Percentiles rank a stretch among this genome's conserved stretches.
phyloP scores from a whole-genome alignment of 2,329 filamentous ascomycete genomes.

The Akanthomyces lecanii region DNA sequence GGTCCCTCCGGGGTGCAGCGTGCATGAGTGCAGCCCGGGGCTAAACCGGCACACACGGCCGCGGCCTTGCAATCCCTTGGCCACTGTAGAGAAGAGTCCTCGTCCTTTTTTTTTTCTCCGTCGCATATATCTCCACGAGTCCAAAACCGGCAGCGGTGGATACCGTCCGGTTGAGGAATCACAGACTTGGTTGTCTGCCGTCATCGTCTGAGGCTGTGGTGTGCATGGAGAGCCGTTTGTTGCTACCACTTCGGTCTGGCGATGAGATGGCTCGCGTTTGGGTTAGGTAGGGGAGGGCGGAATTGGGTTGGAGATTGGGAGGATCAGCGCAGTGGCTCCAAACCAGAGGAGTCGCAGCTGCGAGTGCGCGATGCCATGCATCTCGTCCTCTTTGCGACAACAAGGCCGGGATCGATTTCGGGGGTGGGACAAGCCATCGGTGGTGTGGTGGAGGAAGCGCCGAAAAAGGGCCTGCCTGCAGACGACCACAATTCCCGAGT shows the following conservation, averaged over 20 bases:
- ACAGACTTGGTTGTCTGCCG: neutral
- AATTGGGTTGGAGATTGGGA: neutral
- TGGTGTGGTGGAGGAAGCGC: too few species aligned
- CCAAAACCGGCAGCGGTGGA: conserved; percentile 9
- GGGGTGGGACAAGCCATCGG: too few species aligned
- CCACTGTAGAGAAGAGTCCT: neutral
- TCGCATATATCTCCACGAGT: neutral
- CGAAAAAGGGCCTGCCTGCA: too few species aligned
- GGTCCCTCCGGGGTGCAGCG: neutral
- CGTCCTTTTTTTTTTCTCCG: neutral
- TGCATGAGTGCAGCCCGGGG: conserved; percentile 1
- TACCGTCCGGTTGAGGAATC: neutral
- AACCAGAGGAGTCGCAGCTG: conserved; percentile 16
- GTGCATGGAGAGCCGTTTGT: neutral
- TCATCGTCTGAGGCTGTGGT: neutral
- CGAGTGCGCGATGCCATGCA: conserved; percentile 5
- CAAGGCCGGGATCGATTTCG: too few species aligned
- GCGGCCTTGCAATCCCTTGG: neutral
- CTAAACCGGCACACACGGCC: conserved; percentile 4
- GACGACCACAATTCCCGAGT: neutral
- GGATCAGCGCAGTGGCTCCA: conserved; percentile 9
- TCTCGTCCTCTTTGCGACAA: neutral
- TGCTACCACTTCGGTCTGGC: neutral
- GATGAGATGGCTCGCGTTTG: conserved; percentile 7
- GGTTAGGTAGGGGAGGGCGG: neutral